Evolutionary conservation across 352 stramenopile species (phyloP).

Genomic region (Saprolegnia diclina): DNA sequence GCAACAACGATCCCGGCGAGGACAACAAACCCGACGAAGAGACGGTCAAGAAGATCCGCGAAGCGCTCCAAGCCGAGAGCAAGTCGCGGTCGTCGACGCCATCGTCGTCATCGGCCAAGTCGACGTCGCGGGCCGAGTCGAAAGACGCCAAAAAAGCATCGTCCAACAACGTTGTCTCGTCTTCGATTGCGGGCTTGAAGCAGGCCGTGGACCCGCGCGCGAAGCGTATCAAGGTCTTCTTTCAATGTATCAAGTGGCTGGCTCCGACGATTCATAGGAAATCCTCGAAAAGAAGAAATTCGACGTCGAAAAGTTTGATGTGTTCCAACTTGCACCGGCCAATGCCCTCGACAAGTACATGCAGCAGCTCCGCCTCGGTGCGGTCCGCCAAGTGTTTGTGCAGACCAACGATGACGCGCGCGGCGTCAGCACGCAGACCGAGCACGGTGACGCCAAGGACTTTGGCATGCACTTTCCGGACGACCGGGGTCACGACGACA

Average conservation of each 20-base stretch:
- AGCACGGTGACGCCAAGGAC: constrained; percentile 35
- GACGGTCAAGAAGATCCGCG: constrained; percentile 54
- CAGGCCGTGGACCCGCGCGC: constrained; percentile 58
- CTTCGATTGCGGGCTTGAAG: constrained; percentile 69
- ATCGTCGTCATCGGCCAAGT: constrained; percentile 27
- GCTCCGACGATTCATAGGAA: constrained; percentile 27
- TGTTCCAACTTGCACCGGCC: constrained; percentile 54
- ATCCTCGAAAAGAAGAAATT: constrained; percentile 56
- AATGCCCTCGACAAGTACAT: constrained; percentile 57
- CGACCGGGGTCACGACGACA: constrained; percentile 49
- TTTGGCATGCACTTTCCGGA: constrained; percentile 70
- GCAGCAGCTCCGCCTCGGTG: constrained; percentile 41
- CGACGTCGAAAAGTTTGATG: constrained; percentile 59
- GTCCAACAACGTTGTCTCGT: constrained; percentile 30
- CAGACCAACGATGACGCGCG: constrained; percentile 61
- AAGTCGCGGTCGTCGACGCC: constrained; percentile 34
- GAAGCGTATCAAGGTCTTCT: constrained; percentile 38
- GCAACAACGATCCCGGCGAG: neutral
- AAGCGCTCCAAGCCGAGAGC: constrained; percentile 55
- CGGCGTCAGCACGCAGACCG: constrained; percentile 45
- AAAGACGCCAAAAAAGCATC: constrained; percentile 26
- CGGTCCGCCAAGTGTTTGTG: constrained; percentile 45
- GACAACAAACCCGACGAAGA: constrained; percentile 30
- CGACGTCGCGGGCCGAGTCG: neutral
- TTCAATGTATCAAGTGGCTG: neutral